These are phyloP conservation scores for Yamadazyma sp. DNA, from an alignment of 1,139 yeast genomes.

Conservation along the genomic window DNA sequence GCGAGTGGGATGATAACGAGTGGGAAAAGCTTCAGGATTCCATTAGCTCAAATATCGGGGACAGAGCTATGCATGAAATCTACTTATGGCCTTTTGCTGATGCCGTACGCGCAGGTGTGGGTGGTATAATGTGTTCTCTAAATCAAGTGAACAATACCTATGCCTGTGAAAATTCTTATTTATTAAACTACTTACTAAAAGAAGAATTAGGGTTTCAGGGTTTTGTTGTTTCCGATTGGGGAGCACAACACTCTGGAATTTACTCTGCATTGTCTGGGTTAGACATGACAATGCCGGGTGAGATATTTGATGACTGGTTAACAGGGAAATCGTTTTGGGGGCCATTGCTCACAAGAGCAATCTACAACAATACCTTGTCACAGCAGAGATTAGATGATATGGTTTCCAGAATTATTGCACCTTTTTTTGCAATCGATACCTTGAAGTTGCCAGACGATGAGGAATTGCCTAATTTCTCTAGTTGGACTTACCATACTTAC, in stretches of 20 bases:
- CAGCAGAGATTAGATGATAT: slow-evolving; percentile 60
- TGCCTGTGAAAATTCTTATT: slow-evolving; percentile 61
- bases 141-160: slow-evolving; percentile 59
- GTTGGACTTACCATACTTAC: slow-evolving; percentile 58
- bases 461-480: slow-evolving; percentile 56
- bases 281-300: slow-evolving; percentile 73
- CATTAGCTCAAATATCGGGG: slow-evolving; percentile 56
- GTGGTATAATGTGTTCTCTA: slow-evolving; percentile 63
- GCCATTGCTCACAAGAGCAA: slow-evolving; percentile 53
- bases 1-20: slow-evolving; percentile 51
- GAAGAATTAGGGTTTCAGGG: slow-evolving; percentile 70
- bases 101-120: slow-evolving; percentile 59
- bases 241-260: slow-evolving; percentile 61
- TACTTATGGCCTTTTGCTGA: slow-evolving; percentile 71
- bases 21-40: slow-evolving; percentile 42
- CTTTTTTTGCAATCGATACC: slow-evolving; percentile 48
- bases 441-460: slow-evolving; percentile 35
- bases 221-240: slow-evolving; percentile 67
- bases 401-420: slow-evolving; percentile 60
- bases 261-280: slow-evolving; percentile 58
- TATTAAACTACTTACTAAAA: slow-evolving; percentile 55
- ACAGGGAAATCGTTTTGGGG: slow-evolving; percentile 62
- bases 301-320: slow-evolving; percentile 51
- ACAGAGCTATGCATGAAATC: slow-evolving; percentile 62
- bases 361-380: slow-evolving; percentile 57